phyloP scores from a whole-genome alignment of 2,329 filamentous ascomycete species.

The Ambrosiella cleistominuta region DNA sequence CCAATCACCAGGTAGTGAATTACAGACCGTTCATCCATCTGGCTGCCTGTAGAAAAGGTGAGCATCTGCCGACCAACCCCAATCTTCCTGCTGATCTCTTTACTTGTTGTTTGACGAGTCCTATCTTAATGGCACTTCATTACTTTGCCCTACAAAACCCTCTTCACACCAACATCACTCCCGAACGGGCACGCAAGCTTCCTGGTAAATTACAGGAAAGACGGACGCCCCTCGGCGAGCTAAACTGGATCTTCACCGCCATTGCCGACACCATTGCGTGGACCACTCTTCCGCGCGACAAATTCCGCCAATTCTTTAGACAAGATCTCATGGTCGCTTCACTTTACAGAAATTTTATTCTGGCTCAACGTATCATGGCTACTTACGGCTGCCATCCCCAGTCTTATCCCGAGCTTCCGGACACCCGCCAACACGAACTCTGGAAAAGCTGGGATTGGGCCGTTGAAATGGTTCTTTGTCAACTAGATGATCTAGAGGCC shows the following conservation, averaged over 20 bases:
- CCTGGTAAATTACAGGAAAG: slow-evolving; percentile 84
- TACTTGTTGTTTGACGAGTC: slow-evolving; percentile 86
- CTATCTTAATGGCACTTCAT: slow-evolving; percentile 90
- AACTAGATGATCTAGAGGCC: slow-evolving; percentile 65
- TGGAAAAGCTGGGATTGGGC: slow-evolving; percentile 98
- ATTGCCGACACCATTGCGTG: slow-evolving; percentile 98
- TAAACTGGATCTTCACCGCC: slow-evolving; percentile 99
- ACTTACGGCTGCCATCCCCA: slow-evolving; percentile 92
- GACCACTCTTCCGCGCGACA: slow-evolving; percentile 75
- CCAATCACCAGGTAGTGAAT: slow-evolving; percentile 63
- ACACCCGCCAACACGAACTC: slow-evolving; percentile 83
- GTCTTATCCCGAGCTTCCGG: slow-evolving; percentile 78
- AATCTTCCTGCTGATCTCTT: slow-evolving; percentile 87
- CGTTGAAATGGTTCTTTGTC: slow-evolving; percentile 82
- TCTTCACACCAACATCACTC: slow-evolving; percentile 45
- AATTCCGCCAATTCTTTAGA: slow-evolving; percentile 93
- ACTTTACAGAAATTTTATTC: slow-evolving; percentile 84
- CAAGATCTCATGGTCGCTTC: slow-evolving; percentile 99
- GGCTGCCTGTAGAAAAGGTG: slow-evolving; percentile 75
- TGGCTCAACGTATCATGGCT: slow-evolving; percentile 89
- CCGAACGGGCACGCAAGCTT: slow-evolving; percentile 73
- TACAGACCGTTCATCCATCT: slow-evolving; percentile 65
- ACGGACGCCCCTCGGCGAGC: slow-evolving; percentile 79
- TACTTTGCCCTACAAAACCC: slow-evolving; percentile 95
- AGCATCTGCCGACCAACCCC: slow-evolving; percentile 89